Evolutionary conservation across 257 asterid species (phyloP).

Genomic region (Nicotiana paniculata): DNA sequence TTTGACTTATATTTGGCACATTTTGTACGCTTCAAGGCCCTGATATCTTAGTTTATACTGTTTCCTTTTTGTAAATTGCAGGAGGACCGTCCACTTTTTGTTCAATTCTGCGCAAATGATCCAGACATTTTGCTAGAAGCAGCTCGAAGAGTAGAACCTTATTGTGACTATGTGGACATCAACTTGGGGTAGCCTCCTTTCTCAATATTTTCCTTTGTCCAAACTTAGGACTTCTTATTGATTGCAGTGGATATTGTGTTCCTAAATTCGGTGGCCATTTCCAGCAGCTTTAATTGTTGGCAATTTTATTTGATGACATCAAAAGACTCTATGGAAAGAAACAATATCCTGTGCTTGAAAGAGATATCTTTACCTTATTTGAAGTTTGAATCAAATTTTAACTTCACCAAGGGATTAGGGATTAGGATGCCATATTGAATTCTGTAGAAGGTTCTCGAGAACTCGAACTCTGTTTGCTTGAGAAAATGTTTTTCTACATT

Average conservation of each 20-base stretch:
- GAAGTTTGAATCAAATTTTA: not conserved
- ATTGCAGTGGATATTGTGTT: not conserved
- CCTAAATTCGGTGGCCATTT: not conserved
- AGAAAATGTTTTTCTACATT: not conserved
- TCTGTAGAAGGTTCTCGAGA: not conserved
- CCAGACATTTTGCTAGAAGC: slow-evolving; percentile 81
- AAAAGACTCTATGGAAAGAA: not conserved
- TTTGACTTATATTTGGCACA: not conserved
- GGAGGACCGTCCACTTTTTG: slow-evolving; percentile 96
- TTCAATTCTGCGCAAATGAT: slow-evolving; percentile 97
- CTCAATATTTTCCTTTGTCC: not conserved
- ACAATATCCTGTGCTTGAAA: not conserved
- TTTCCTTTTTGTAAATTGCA: slow-evolving; percentile 16
- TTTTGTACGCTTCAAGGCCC: not conserved
- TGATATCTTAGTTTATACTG: not conserved
- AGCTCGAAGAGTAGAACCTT: slow-evolving; percentile 76
- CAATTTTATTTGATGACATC: not conserved
- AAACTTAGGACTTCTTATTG: not conserved
- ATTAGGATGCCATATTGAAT: not conserved
- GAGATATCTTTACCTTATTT: not conserved
- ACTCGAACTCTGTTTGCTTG: not conserved
- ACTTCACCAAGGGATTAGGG: not conserved
- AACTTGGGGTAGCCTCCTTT: slow-evolving; percentile 66
- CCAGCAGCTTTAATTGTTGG: not conserved
- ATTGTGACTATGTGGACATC: slow-evolving; percentile 85